phyloP scores from a whole-genome alignment of 2,329 filamentous ascomycete species.

The Orbilia brochopaga region DNA sequence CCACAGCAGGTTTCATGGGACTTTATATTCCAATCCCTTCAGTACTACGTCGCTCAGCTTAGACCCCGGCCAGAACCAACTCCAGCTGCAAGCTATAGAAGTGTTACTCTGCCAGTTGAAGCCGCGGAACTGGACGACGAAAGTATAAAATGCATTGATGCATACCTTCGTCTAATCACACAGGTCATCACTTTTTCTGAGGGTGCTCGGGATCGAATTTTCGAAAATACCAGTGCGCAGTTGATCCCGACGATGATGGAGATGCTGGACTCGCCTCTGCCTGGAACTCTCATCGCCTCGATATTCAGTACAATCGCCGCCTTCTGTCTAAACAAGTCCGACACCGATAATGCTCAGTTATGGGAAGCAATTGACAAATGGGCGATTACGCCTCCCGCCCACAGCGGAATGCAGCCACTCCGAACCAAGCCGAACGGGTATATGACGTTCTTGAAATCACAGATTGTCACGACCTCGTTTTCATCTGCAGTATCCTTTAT shows the following conservation, averaged over 20 bases:
- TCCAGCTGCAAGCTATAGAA: constrained; percentile 56
- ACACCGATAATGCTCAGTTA: constrained; percentile 71
- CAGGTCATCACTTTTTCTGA: constrained; percentile 79
- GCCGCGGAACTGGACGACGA: constrained; percentile 81
- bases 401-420: constrained; percentile 34
- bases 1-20: constrained; percentile 87
- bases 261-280: constrained; percentile 71
- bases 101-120: constrained; percentile 54
- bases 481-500: constrained; percentile 87
- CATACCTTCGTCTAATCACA: constrained; percentile 84
- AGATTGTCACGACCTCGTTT: constrained; percentile 76
- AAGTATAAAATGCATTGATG: constrained; percentile 94
- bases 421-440: constrained; percentile 43
- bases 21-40: constrained; percentile 88
- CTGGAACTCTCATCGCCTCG: constrained; percentile 36
- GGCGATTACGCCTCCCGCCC: constrained; percentile 56
- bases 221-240: constrained; percentile 70
- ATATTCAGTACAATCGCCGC: constrained; percentile 79
- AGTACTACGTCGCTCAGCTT: constrained; percentile 57
- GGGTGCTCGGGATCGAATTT: constrained; percentile 73
- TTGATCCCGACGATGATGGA: constrained; percentile 77
- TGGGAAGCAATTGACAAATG: constrained; percentile 83
- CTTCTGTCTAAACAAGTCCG: constrained; percentile 75
- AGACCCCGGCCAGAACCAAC: constrained; percentile 52
- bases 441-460: constrained; percentile 68